Evolutionary conservation across 208 protist genomes (phyloP).

Genomic region (Trypanosoma melophagium): DNA sequence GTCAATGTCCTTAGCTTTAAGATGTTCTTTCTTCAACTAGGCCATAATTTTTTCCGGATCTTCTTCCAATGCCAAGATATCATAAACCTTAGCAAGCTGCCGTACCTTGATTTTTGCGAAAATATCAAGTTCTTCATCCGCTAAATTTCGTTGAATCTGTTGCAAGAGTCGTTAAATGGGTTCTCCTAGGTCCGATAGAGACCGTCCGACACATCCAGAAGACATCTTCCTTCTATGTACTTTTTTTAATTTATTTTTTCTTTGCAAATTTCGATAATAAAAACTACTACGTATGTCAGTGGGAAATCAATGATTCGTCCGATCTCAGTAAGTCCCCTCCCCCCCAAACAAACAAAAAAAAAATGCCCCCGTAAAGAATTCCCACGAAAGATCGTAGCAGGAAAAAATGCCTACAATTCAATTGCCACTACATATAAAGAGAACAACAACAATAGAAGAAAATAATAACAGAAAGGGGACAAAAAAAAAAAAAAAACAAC

Average conservation of each 20-base stretch:
- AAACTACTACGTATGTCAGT: too few relatives aligned
- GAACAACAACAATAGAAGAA: too few relatives aligned
- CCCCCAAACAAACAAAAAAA: too few relatives aligned
- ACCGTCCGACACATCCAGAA: conserved; percentile 7
- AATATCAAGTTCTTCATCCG: conserved; percentile 30
- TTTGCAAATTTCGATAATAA: background rate
- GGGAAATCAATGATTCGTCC: too few relatives aligned
- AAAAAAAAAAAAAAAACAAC: too few relatives aligned
- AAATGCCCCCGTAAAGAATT: too few relatives aligned
- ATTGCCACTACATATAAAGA: too few relatives aligned
- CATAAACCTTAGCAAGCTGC: conserved; percentile 43
- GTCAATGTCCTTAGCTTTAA: conserved; percentile 22
- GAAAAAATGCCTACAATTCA: too few relatives aligned
- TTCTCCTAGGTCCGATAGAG: conserved; percentile 31
- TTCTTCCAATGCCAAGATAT: conserved; percentile 40
- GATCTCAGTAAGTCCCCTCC: too few relatives aligned
- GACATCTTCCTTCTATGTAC: conserved; percentile 11
- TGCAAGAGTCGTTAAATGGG: conserved; percentile 33
- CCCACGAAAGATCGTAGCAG: too few relatives aligned
- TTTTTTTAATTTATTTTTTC: background rate
- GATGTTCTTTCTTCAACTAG: conserved; percentile 38
- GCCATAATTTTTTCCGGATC: conserved; percentile 40
- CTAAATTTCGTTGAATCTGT: conserved; percentile 33
- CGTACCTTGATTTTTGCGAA: conserved; percentile 31
- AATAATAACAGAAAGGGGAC: too few relatives aligned